Conservation (phyloP, 208 protist species). For the Crithidia brevicula region DNA sequence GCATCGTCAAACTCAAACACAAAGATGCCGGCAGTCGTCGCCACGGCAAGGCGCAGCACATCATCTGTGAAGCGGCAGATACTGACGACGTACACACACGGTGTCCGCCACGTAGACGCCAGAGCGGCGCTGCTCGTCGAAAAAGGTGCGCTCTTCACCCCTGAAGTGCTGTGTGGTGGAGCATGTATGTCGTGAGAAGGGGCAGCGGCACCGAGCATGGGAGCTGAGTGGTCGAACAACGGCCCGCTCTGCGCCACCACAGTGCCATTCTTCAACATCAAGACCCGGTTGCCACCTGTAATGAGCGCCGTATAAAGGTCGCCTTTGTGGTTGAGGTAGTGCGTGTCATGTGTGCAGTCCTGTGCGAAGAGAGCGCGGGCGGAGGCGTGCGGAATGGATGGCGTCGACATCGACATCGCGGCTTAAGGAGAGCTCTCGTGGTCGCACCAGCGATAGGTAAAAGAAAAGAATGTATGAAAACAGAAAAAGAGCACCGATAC, state of each 20-base stretch:
- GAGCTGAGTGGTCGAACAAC: slow-evolving; percentile 10
- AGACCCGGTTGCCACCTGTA: slow-evolving; percentile 48
- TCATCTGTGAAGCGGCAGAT: slow-evolving; percentile 52
- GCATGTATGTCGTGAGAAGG: too few species aligned
- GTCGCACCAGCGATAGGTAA: too few species aligned
- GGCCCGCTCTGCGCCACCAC: slow-evolving; percentile 47
- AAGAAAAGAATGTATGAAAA: slow-evolving; percentile 3
- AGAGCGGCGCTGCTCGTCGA: neutral
- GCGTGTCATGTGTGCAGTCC: slow-evolving; percentile 57
- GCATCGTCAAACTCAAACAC: slow-evolving; percentile 56
- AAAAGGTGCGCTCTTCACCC: neutral
- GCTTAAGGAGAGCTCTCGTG: neutral
- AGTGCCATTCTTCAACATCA: slow-evolving; percentile 63
- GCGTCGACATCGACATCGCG: neutral
- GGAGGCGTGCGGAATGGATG: slow-evolving; percentile 1
- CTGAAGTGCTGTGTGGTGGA: neutral
- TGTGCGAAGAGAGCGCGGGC: slow-evolving; percentile 69
- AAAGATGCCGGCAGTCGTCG: slow-evolving; percentile 41
- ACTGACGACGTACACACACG: slow-evolving; percentile 36
- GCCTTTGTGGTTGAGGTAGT: slow-evolving; percentile 51
- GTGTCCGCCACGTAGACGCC: neutral
- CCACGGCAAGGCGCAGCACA: slow-evolving; percentile 51
- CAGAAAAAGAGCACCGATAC: neutral
- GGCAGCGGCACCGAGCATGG: neutral
- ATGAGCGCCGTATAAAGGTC: slow-evolving; percentile 74